Evolutionary conservation across 2,329 filamentous ascomycete genomes (phyloP).

Genomic region (Colletotrichum melonis): DNA sequence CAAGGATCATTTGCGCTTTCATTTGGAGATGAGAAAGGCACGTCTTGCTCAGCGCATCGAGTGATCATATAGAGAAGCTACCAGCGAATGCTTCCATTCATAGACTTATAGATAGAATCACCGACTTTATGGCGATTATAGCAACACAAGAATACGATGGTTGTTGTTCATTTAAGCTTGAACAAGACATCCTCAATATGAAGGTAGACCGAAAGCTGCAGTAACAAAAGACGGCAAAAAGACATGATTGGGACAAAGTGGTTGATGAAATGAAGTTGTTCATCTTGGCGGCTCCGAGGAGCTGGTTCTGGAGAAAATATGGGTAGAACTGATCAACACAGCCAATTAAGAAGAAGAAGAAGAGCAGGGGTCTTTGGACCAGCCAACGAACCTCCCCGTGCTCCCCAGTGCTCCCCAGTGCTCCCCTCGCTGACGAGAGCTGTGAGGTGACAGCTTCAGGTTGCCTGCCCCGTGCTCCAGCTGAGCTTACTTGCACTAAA

Average conservation of each 20-base stretch:
- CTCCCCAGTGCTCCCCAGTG: not conserved
- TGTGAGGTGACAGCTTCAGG: constrained; percentile 3
- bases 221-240: not conserved
- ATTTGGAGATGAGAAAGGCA: not conserved
- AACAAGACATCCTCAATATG: no score
- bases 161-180: not conserved
- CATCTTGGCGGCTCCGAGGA: not conserved
- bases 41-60: not conserved
- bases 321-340: constrained; percentile 3
- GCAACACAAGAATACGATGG: no score
- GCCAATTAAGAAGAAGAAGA: not conserved
- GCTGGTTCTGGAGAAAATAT: not conserved
- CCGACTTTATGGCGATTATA: not conserved
- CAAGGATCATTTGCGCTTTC: not conserved
- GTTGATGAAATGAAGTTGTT: not conserved
- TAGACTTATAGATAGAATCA: not conserved
- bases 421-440: constrained; percentile 1
- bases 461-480: constrained; percentile 23
- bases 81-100: not conserved
- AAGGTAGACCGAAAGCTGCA: not conserved
- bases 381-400: not conserved
- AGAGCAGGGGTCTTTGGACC: not conserved
- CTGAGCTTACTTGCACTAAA: constrained; percentile 22
- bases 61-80: not conserved
- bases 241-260: not conserved